Evolutionary conservation across 345 rosid species (phyloP).

Genomic region (Pugionium dolabratum): DNA sequence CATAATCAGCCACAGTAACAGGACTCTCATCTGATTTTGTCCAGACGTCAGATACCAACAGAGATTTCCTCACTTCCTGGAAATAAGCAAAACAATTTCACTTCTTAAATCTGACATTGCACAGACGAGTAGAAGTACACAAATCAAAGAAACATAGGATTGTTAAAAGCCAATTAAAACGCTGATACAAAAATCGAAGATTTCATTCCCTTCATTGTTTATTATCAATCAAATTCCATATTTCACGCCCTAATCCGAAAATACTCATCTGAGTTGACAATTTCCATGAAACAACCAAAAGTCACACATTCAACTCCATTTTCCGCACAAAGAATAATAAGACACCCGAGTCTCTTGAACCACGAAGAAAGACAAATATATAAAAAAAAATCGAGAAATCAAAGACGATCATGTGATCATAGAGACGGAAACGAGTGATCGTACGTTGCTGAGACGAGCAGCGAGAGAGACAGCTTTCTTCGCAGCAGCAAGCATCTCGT

Average conservation of each 20-base stretch:
- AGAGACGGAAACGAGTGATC: conserved; percentile 17
- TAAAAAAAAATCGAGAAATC: not conserved
- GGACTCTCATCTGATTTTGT: conserved; percentile 82
- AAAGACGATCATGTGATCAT: not conserved
- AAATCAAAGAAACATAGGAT: conserved; percentile 6
- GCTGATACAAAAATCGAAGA: conserved; percentile 13
- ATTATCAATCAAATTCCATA: conserved; percentile 3
- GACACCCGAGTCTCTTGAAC: too few relatives aligned
- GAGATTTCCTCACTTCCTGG: conserved; percentile 77
- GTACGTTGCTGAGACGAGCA: conserved; percentile 84
- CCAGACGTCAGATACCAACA: conserved; percentile 77
- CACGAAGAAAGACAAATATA: too few relatives aligned
- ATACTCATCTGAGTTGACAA: conserved; percentile 22
- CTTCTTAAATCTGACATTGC: conserved; percentile 5
- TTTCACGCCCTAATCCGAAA: conserved; percentile 23
- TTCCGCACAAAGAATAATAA: too few relatives aligned
- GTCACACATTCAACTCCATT: not conserved
- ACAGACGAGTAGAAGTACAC: not conserved
- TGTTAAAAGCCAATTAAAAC: conserved; percentile 1
- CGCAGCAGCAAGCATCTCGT: conserved; percentile 41
- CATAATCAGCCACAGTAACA: conserved; percentile 95
- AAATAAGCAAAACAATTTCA: conserved; percentile 14
- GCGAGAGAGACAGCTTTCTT: conserved; percentile 86
- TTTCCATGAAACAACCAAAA: conserved; percentile 17
- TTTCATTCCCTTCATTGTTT: conserved; percentile 16